Base-by-base conservation (phyloP, 2,329 filamentous ascomycete genomes). In the Colletotrichum sp. region DNA sequence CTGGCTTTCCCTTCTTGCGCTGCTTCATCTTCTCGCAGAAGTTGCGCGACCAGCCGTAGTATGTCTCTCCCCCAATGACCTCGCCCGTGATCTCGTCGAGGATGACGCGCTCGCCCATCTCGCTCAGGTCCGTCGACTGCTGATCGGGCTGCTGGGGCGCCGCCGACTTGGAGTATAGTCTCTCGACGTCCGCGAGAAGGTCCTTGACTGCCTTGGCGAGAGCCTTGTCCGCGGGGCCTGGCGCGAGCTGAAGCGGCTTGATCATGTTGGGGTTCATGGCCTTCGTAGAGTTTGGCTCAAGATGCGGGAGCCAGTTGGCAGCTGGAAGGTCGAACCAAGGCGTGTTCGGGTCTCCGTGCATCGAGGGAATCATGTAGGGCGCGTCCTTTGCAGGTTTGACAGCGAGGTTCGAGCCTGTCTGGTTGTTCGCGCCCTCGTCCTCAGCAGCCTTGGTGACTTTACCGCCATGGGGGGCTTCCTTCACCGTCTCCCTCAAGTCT, bases 281-380 rank as follows among this genome's bases (percentile, higher is more conserved):
- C 66, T 91, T 89, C 10, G 92, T 92, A 1, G 94, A 95, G 81
- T 96, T 94, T 6, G 93, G 94, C 52, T 94, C 91, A 76, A 98
- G 92, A 72, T 94, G 93, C 6, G 94, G 94, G 63, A 98, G 90
- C 88, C 96, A 93, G 78, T 95, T 96, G 3, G 92, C 94, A 2
- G 95, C 95, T 0, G 95, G 95, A 1, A 98, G 87, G 78, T 98
- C 95, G 84, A 96, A 94, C 91, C 94, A 98, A 0, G 94, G 92
- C 6, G 90, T 92, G 0, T 91, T 90, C 3, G 89, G 85, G 81
- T 98, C 95, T 55, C 96, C 96, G 82, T 98, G 96, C 72, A 90
- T 91, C 2, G 94, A 88, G 24, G 96, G 96, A 83, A 98, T 90
- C 32, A 93, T 84, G 80, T 92, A 96, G 0, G 94, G 93, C 2